Conservation (phyloP, 768 basidiomycete species). For the Xanthoconium stramineum region DNA sequence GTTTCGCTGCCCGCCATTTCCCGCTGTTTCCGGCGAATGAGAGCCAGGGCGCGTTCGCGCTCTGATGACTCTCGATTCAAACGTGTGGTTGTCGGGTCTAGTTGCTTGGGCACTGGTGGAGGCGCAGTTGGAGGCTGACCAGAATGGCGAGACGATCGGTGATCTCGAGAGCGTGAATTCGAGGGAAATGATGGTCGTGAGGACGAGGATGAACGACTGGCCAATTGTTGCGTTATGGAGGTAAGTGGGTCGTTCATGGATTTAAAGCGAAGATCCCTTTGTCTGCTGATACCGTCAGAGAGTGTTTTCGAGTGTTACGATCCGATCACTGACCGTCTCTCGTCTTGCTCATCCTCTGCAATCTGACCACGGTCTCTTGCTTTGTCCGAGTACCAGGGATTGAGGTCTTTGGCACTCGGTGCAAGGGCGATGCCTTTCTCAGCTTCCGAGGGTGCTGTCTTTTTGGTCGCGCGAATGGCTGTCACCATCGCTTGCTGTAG, state of each 20-base stretch:
- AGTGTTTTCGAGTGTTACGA: too few relatives aligned
- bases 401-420: constrained; percentile 71
- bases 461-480: constrained; percentile 48
- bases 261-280: constrained; percentile 62
- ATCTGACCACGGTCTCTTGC: constrained; percentile 22
- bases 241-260: constrained; percentile 68
- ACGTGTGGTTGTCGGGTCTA: constrained; percentile 51
- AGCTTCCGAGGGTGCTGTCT: constrained; percentile 44
- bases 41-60: constrained; percentile 68
- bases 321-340: constrained; percentile 36
- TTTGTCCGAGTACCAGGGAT: constrained; percentile 67
- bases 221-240: constrained; percentile 65
- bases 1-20: constrained; percentile 66
- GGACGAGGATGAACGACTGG: constrained; percentile 33
- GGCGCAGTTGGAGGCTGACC: constrained; percentile 3
- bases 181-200: constrained; percentile 12
- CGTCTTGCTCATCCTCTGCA: constrained; percentile 31
- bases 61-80: constrained; percentile 72
- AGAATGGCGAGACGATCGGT: constrained; percentile 7
- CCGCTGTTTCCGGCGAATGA: constrained; percentile 62
- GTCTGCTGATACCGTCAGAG: constrained; percentile 35
- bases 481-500: constrained; percentile 44
- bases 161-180: constrained; percentile 18
- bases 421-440: constrained; percentile 75
- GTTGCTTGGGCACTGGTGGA: constrained; percentile 26